Base-by-base conservation (phyloP, 306 rosid species). In the Vigna angularis region DNA sequence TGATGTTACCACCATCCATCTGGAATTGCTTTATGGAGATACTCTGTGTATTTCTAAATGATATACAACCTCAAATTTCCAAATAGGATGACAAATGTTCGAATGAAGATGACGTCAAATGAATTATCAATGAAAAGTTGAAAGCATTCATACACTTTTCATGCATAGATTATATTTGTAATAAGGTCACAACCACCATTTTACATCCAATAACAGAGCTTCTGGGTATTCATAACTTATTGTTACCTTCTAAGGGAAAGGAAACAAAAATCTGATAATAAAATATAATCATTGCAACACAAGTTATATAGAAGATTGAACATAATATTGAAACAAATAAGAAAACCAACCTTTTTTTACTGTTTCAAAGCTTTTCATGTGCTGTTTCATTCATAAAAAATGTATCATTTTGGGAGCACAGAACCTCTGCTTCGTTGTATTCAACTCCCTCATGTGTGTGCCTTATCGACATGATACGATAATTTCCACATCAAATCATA, bases 11-110 rank as follows among this genome's bases (percentile, higher is more conserved):
- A 28, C 87, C 89, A 85, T 51, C 85, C 91, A 85, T 89, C 82
- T 81, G 91, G 75, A 89, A 85, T 69, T 85, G 90, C 89, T 89
- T 83, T 82, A 78, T 62, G 87, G 94, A 84, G 87, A 86, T 90
- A 93, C 89, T 9, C 12, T 32, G 40, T 53, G 48, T 56, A 45
- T 55, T 38, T 40, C 9, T 50, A 18, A 7, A 62, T 34, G 36
- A 9, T 4, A 17, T 17, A 73, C 15, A 73, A 65, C 38, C 55
- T 26, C 57, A 64, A 67, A 59, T 20, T 67, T 72, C 59, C n/a
- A 14, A 71, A 38, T 17, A 17, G 58, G 16, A 76, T 42, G 32
- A 58, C 47, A 58, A 52, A 28, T 74, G 47, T 68, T 81, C 68
- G 47, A 56, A 36, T 52, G 42, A 80, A 70, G 73, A 88, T 84